Evolutionary conservation across 495 filamentous ascomycete genomes (phyloP), one percentile per base, ranked within the genome.

Genomic region (Lichina pygmaea): DNA sequence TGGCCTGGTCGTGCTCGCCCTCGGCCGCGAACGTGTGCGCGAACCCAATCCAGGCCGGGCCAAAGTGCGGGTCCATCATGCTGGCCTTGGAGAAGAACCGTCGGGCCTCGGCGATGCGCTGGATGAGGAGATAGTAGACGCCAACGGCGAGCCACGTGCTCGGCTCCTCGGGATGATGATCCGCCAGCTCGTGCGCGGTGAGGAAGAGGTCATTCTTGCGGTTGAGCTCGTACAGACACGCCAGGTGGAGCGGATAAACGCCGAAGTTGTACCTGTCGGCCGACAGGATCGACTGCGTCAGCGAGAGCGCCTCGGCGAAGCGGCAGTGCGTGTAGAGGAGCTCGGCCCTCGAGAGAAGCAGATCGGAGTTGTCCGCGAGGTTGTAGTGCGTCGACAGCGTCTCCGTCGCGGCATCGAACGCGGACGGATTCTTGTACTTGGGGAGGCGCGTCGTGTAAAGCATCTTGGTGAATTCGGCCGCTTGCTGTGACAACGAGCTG

Each of bases 1-100:
- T 93, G 44, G 89, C 89, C 62, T 99, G 89, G 56, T 99, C 89
- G 60, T 95, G 85, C 60, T 99, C 89, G 45, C 91, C 89, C 60
- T 99, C 89, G n/a, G 86, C 86, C n/a, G 89, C 91, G 57, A 99
- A 99, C 0, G 91, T 99, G 62, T 99, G 89, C 17, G 89, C 89
- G 60, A 99, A 99, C 8, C 89, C 89, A 49, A 99, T 95, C 89
- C 89, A 99, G 37, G 89, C 89, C 6, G 91, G 82, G 6, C 89
- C 91, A 52, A 92, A 95, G 62, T 95, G 89, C 32, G 89, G 82
- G 55, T 99, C 85, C 71, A 99, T 81, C 68, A 93, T 78, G 50
- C 77, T 85, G 10, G 89, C 80, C 65, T 99, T 99, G 49, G 80
- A 86, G 60, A 99, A 99, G 63, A 83, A 95, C 11, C 85, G 76